Conservation (phyloP, 768 basidiomycete species). For the Punctularia strigosozonata region DNA sequence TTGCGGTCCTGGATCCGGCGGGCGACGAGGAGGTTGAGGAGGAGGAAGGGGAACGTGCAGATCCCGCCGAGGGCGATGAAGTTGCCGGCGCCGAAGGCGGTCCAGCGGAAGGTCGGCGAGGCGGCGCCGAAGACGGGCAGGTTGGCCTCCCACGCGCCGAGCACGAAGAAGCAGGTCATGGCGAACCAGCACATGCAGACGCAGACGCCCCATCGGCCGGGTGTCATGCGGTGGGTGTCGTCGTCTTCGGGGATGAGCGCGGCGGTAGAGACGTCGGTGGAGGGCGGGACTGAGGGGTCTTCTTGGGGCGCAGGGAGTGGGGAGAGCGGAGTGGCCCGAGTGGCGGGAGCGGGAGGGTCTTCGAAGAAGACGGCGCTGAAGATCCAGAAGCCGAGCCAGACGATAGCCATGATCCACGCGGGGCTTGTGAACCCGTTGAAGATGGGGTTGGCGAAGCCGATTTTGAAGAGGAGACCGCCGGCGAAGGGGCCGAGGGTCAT, state of each 20-base stretch:
- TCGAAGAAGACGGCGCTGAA: slow-evolving; percentile 19
- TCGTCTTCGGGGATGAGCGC: too few relatives aligned
- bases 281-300: too few relatives aligned
- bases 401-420: slow-evolving; percentile 49
- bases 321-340: slow-evolving; percentile 1
- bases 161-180: slow-evolving; percentile 60
- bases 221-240: slow-evolving; percentile 7
- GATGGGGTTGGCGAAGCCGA: slow-evolving; percentile 40
- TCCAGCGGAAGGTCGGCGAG: slow-evolving; percentile 36
- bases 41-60: slow-evolving; percentile 53
- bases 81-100: slow-evolving; percentile 55
- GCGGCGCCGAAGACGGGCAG: slow-evolving; percentile 46
- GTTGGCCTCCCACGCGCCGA: slow-evolving; percentile 60
- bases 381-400: slow-evolving; percentile 43
- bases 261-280: too few relatives aligned
- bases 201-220: slow-evolving; percentile 38
- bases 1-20: slow-evolving; percentile 48
- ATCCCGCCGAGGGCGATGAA: slow-evolving; percentile 60
- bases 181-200: slow-evolving; percentile 61
- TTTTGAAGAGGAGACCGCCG: slow-evolving; percentile 48
- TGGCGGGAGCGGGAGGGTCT: slow-evolving; percentile 17
- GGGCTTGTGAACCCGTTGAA: slow-evolving; percentile 65
- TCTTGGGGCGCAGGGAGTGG: too few relatives aligned
- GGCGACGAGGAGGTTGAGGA: slow-evolving; percentile 45
- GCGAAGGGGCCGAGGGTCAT: slow-evolving; percentile 54